These are phyloP conservation scores for Guadua angustifolia DNA, from an alignment of 176 grass and related monocot species.

Conservation along the genomic window DNA sequence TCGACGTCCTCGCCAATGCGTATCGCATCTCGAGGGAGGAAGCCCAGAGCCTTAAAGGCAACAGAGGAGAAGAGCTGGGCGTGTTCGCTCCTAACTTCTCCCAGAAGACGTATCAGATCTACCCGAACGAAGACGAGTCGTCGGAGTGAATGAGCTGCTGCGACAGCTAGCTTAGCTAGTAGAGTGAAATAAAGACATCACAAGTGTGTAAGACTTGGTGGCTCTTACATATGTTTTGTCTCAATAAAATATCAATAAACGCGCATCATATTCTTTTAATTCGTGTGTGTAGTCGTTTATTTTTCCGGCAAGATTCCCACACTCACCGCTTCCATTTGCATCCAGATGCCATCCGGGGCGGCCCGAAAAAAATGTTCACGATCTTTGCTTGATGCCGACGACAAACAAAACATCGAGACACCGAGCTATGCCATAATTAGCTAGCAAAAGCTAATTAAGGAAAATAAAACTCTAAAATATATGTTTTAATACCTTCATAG, in stretches of 20 bases:
- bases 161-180: no score
- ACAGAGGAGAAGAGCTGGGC: neutral
- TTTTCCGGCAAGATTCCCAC: no score
- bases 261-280: neutral
- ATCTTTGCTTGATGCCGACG: no score
- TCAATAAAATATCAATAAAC: neutral
- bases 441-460: no score
- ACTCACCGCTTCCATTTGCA: no score
- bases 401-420: no score
- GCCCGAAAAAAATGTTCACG: no score
- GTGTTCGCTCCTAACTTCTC: neutral
- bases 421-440: no score
- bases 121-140: neutral
- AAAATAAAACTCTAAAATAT: no score
- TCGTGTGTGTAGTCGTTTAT: neutral
- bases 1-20: conserved; percentile 25
- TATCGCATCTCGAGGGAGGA: neutral
- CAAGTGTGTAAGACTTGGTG: neutral
- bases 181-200: neutral
- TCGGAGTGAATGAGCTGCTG: neutral
- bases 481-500: no score
- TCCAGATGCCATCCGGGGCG: no score
- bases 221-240: neutral
- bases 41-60: neutral
- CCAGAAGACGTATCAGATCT: neutral